Percentiles rank a stretch among this genome's conserved stretches.
Conservation (phyloP, 257 asterid species). For the Nicotiana benthamiana region DNA sequence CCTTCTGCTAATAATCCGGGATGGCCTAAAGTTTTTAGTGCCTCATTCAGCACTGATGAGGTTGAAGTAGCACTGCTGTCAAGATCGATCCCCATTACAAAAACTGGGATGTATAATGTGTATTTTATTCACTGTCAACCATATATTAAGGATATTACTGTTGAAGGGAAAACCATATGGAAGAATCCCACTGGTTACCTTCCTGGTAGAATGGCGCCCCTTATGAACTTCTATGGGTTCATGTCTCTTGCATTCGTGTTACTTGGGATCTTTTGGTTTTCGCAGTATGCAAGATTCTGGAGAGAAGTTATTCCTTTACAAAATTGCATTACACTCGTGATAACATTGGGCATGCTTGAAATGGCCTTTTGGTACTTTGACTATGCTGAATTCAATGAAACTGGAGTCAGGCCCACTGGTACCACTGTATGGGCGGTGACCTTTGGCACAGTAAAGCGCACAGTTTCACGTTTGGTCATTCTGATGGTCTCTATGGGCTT, state of each 20-base stretch:
- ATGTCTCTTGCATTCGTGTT: slow-evolving; percentile 84
- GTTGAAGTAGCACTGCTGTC: slow-evolving; percentile 47
- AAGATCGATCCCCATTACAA: slow-evolving; percentile 58
- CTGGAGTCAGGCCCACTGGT: slow-evolving; percentile 81
- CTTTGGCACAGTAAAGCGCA: slow-evolving; percentile 81
- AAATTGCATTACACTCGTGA: slow-evolving; percentile 78
- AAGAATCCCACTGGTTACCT: slow-evolving; percentile 87
- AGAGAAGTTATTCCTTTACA: slow-evolving; percentile 84
- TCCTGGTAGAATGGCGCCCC: slow-evolving; percentile 99
- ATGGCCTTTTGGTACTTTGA: slow-evolving; percentile 96
- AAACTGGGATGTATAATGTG: slow-evolving; percentile 92
- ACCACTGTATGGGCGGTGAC: slow-evolving; percentile 94
- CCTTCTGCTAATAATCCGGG: slow-evolving; percentile 68
- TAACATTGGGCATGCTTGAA: slow-evolving; percentile 88
- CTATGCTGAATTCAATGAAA: slow-evolving; percentile 78
- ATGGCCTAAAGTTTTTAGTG: slow-evolving; percentile 86
- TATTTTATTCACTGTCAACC: slow-evolving; percentile 90
- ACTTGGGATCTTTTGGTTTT: slow-evolving; percentile 91
- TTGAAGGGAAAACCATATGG: slow-evolving; percentile 89
- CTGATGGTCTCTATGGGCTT: slow-evolving; percentile 94
- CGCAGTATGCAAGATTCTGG: slow-evolving; percentile 89
- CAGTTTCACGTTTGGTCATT: slow-evolving; percentile 68
- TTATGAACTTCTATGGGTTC: slow-evolving; percentile 73
- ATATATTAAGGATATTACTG: slow-evolving; percentile 53
- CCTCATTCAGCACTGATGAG: slow-evolving; percentile 48